Base-by-base conservation (phyloP, 2,329 filamentous ascomycete genomes). In the Colletotrichum paranaense region DNA sequence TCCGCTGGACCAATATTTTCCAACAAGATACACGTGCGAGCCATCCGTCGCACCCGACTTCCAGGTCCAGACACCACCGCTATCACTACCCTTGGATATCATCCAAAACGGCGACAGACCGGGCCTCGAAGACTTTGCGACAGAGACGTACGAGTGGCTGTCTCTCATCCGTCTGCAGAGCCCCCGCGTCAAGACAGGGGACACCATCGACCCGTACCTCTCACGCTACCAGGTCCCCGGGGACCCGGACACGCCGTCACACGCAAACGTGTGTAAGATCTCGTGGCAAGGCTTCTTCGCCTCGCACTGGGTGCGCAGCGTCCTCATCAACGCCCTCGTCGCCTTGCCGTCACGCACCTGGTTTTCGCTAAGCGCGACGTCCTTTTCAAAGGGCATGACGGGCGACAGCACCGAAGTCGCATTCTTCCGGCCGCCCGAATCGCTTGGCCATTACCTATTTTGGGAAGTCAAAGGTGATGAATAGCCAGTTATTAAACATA, bases 141-240 rank as follows among this genome's bases (percentile, higher is more conserved):
- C 88, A 0, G 90, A 92, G 22, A 79, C 92, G 14, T 91, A 95
- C 75, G 94, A 97, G 82, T 97, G 93, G 92, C 79, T 96, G 1
- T 91, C 91, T 2, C 82, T 97, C n/a, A 80, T 92, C 5, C 87
- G 88, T 12, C 85, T 95, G 0, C 83, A 86, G 11, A 94, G 93
- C 68, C 90, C 92, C n/a, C 87, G 93, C 28, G 79, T 95, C 22
- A 77, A 81, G 12, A 80, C 82, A 4, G 80, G 79, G 11, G 93
- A 95, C 80, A 79, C 78, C 5, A 87, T 95, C 38, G 92, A 96
- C 80, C 84, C 89, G 0, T 94, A 92, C 78, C 83, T 97, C 3
- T 93, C 91, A 30, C 88, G 91, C 26, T 96, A 96, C 79, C 81
- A 84, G 12, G 84, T 90, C 1, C 92, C 92, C 1, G 83, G 83